Conservation (phyloP, 768 basidiomycete genomes). For the Russula vinacea region DNA sequence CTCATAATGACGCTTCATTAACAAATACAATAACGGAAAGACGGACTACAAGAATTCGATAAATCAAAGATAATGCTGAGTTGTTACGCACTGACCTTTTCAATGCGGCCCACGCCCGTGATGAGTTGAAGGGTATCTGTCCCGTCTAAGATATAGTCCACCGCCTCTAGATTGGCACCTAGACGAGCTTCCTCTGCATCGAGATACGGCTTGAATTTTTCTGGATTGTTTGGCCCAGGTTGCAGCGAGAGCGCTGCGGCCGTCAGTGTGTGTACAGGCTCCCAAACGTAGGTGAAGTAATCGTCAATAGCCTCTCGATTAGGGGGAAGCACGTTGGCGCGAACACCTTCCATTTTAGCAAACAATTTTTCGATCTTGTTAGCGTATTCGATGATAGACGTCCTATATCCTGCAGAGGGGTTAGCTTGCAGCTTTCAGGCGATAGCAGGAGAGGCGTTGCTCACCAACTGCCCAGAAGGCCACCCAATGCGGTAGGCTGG, state of each 20-base stretch:
- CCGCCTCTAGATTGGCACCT: conserved; percentile 29
- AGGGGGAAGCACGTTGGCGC: conserved; percentile 9
- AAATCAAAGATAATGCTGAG: neutral
- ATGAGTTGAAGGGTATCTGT: conserved; percentile 34
- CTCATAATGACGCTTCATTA: conserved; percentile 29
- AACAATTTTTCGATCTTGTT: conserved; percentile 17
- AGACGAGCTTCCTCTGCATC: conserved; percentile 34
- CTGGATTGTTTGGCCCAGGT: neutral
- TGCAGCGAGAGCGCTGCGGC: conserved; percentile 1
- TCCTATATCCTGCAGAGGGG: conserved; percentile 9
- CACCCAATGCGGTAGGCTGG: conserved; percentile 35
- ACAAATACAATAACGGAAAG: conserved; percentile 24
- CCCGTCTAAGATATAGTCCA: conserved; percentile 35
- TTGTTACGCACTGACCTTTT: conserved; percentile 30
- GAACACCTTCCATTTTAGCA: conserved; percentile 25
- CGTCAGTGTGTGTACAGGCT: conserved; percentile 4
- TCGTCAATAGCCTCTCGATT: conserved; percentile 7
- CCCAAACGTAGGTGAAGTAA: conserved; percentile 16
- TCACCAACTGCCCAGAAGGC: conserved; percentile 35
- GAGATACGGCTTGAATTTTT: conserved; percentile 31
- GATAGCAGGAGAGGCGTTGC: neutral
- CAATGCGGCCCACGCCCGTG: conserved; percentile 33
- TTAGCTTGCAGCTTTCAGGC: neutral
- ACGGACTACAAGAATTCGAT: conserved; percentile 5
- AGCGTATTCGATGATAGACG: conserved; percentile 24